phyloP scores from a whole-genome alignment of 116 monocot genomes.

The Iris pallida region DNA sequence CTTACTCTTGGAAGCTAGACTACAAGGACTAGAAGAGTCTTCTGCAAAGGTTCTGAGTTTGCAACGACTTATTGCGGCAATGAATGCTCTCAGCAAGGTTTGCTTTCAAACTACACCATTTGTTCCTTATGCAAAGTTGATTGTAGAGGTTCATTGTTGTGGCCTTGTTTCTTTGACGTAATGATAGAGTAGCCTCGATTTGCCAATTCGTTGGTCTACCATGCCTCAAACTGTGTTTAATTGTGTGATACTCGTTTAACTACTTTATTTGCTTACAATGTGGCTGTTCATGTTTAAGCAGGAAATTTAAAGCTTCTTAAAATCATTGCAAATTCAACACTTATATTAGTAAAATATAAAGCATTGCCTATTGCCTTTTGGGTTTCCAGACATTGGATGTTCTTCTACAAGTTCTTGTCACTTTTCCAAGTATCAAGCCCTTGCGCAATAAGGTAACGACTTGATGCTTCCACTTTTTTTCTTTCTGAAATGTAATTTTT shows the following conservation, averaged over 20 bases:
- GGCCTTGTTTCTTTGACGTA: too few relatives aligned
- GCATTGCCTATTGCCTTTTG: conserved; percentile 3
- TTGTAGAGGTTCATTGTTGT: too few relatives aligned
- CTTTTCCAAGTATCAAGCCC: conserved; percentile 54
- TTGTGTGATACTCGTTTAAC: too few relatives aligned
- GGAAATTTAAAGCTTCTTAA: conserved; percentile 16
- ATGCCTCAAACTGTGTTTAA: too few relatives aligned
- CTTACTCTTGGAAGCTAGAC: conserved; percentile 44
- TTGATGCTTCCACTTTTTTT: not conserved
- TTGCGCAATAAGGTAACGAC: conserved; percentile 58
- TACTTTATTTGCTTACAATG: not conserved
- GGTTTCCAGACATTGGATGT: conserved; percentile 58
- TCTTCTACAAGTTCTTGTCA: conserved; percentile 53
- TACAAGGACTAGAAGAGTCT: conserved; percentile 48
- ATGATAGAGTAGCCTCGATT: too few relatives aligned
- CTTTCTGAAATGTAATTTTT: conserved; percentile 9
- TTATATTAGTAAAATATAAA: too few relatives aligned
- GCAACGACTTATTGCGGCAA: conserved; percentile 63
- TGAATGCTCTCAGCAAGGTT: conserved; percentile 89
- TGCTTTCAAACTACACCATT: not conserved
- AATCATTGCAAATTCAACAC: not conserved
- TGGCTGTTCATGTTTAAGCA: conserved; percentile 61
- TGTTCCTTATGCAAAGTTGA: too few relatives aligned
- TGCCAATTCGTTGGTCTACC: too few relatives aligned
- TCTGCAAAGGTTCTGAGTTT: conserved; percentile 45